Evolutionary conservation across 2,329 filamentous ascomycete species (phyloP).

Genomic region (Pezicula radicicola): DNA sequence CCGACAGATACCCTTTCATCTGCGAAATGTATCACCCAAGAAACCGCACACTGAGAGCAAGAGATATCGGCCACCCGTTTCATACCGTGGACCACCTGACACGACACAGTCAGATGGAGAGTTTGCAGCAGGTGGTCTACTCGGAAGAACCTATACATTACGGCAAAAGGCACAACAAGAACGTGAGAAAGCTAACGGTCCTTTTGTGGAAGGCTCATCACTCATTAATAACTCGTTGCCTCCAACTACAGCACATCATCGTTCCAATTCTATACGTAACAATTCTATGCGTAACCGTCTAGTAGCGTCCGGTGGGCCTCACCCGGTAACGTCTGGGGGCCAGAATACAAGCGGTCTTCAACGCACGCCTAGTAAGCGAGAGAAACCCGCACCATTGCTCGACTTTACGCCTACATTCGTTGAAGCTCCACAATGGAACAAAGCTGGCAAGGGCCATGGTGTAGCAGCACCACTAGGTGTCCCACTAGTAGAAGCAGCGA

Average conservation of each 20-base stretch:
- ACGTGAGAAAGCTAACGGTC: conserved; percentile 21
- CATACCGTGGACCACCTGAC: conserved; percentile 19
- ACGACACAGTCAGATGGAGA: conserved; percentile 24
- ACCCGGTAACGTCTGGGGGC: not conserved
- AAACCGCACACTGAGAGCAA: conserved; percentile 10
- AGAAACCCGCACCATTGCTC: conserved; percentile 54
- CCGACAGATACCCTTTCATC: conserved; percentile 26
- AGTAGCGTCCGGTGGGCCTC: not conserved
- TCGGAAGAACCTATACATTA: conserved; percentile 47
- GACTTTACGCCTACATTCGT: conserved; percentile 64
- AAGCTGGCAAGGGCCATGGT: conserved; percentile 48
- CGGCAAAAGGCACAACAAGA: conserved; percentile 33
- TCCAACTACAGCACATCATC: conserved; percentile 25
- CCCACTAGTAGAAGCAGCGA: conserved; percentile 45
- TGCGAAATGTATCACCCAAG: conserved; percentile 19
- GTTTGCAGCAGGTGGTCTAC: conserved; percentile 42
- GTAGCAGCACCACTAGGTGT: conserved; percentile 38
- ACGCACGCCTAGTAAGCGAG: conserved; percentile 5
- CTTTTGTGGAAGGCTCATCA: conserved; percentile 56
- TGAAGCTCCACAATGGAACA: conserved; percentile 58
- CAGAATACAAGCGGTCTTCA: conserved; percentile 4
- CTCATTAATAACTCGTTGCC: conserved; percentile 43
- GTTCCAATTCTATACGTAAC: conserved; percentile 17
- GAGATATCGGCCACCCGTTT: conserved; percentile 20
- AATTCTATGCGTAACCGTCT: conserved; percentile 14